phyloP scores from a whole-genome alignment of 176 grass and related monocot genomes.

The Typha latifolia region DNA sequence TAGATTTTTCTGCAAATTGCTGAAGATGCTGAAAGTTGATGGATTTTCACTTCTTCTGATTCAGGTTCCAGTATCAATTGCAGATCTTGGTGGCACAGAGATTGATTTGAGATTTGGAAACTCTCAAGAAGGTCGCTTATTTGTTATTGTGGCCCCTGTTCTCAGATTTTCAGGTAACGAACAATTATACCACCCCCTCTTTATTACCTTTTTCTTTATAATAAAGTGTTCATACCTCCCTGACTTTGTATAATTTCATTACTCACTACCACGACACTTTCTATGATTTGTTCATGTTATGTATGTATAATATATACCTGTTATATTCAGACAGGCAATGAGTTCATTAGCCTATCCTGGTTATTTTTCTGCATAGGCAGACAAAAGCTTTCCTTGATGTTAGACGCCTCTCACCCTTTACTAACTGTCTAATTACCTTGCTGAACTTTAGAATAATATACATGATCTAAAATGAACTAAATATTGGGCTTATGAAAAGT shows the following conservation, averaged over 20 bases:
- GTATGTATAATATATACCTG: no score
- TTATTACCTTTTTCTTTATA: not conserved
- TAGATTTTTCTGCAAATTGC: not conserved
- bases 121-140: conserved; percentile 63
- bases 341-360: no score
- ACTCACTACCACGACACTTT: not conserved
- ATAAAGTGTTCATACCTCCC: not conserved
- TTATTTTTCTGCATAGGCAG: no score
- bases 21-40: not conserved
- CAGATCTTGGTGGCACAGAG: conserved; percentile 94
- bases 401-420: no score
- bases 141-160: conserved; percentile 75
- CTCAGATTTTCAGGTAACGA: conserved; percentile 68
- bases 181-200: not conserved
- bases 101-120: conserved; percentile 80
- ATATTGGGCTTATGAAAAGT: no score
- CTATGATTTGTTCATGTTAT: no score
- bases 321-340: no score
- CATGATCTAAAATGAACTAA: no score
- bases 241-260: not conserved
- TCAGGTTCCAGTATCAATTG: conserved; percentile 87
- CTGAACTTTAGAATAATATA: no score
- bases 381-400: no score
- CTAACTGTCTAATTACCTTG: no score
- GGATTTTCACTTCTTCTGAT: not conserved